Evolutionary conservation across 2,329 filamentous ascomycete genomes (phyloP), one percentile per base, ranked within the genome.

Genomic region (Nectriaceae sp.): DNA sequence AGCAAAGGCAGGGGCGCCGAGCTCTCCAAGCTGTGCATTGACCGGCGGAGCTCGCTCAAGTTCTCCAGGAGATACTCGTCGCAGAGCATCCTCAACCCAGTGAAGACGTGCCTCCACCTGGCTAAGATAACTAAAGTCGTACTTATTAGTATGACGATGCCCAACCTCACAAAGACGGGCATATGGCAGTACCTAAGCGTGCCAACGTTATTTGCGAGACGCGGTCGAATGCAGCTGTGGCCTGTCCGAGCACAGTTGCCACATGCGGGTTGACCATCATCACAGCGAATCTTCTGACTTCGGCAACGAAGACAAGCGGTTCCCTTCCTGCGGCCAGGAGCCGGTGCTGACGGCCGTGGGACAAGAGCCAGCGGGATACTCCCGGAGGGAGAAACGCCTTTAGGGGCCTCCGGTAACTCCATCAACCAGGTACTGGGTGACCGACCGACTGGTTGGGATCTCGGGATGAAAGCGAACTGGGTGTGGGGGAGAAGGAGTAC

Each of bases 221-320:
- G 41, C 16, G 53, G 53, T 29, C 66, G 59, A 31, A 67, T 58
- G 45, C 65, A 68, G 4, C 59, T 47, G 13, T 62, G 62, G 4
- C 60, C 59, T n/a, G 55, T 59, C 40, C 65, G 60, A 29, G 60
- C 55, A 33, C 65, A 68, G 45, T 62, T 65, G 37, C 52, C 52
- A 46, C 65, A 68, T 5, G 64, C 60, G 20, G 64, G 63, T 18
- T 50, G 50, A 18, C 26, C 8, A 31, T 62, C 62, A 40, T 68
- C 65, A 42, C 65, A 68, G 8, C 64, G 60, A 39, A 65, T 67
- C 53, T 68, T 68, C 51, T 66, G 63, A 15, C 58, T 64, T 5
- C 65, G 61, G 43, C 65, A 67, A 18, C 65, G 58, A 36, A 60
- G 56, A 44, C 65, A 67, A 35, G 64, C 65, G 6, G 64, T 68